These are phyloP conservation scores for Chlorella sp. DNA, from an alignment of 139 green algal species.

Conservation along the genomic window DNA sequence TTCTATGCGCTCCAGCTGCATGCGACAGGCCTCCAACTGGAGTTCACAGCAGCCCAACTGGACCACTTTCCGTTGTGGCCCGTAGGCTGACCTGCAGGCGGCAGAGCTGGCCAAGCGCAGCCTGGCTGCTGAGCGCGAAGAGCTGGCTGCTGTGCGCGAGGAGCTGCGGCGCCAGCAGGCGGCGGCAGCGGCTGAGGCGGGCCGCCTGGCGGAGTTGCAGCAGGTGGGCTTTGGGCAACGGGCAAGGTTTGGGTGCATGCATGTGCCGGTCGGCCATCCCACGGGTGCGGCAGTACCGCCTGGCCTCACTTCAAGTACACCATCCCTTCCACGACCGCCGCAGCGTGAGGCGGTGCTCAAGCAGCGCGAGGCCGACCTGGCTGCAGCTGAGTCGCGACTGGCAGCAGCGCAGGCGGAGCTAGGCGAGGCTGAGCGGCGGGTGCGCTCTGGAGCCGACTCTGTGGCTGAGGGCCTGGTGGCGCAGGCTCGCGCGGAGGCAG, in stretches of 20 bases:
- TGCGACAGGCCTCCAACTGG: neutral
- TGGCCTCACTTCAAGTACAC: no score
- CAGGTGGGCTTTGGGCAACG: neutral
- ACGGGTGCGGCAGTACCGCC: no score
- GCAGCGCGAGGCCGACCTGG: slow-evolving; percentile 12
- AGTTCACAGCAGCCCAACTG: neutral
- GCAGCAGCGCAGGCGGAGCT: slow-evolving; percentile 11
- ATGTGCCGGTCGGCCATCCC: neutral
- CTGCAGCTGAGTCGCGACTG: slow-evolving; percentile 3
- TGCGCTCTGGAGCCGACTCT: neutral
- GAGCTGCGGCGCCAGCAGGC: slow-evolving; percentile 25
- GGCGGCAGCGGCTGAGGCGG: slow-evolving; percentile 10
- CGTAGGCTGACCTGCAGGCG: slow-evolving; percentile 16
- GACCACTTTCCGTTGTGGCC: no score
- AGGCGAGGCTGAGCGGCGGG: neutral
- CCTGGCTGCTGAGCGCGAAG: slow-evolving; percentile 2
- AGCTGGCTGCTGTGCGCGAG: slow-evolving; percentile 12
- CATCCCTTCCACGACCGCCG: neutral
- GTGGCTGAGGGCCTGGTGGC: slow-evolving; percentile 5
- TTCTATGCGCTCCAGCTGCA: no score
- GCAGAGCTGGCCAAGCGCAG: slow-evolving; percentile 30
- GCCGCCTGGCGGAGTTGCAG: slow-evolving; percentile 20
- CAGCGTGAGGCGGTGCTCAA: slow-evolving; percentile 16
- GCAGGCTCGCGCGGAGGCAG: slow-evolving; percentile 20
- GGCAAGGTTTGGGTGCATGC: no score